Evolutionary conservation across 2,329 filamentous ascomycete species (phyloP).

Genomic region (Calonectria henricotiae): DNA sequence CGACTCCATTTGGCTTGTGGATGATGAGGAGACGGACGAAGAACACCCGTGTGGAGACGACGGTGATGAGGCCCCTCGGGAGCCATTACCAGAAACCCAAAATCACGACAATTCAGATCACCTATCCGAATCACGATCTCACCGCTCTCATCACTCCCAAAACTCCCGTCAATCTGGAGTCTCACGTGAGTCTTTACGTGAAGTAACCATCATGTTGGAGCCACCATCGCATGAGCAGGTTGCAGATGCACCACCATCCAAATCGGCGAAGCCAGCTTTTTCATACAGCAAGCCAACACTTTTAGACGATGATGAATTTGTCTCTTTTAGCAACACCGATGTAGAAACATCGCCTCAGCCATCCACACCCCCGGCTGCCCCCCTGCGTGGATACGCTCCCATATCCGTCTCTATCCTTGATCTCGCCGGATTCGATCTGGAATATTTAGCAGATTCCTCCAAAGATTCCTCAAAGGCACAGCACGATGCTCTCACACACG

Average conservation of each 20-base stretch:
- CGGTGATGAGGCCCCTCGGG: conserved; percentile 36
- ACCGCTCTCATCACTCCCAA: conserved; percentile 16
- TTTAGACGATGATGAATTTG: conserved; percentile 46
- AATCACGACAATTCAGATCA: conserved; percentile 21
- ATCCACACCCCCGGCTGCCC: conserved; percentile 12
- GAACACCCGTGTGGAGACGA: conserved; percentile 9
- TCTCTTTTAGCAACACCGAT: conserved; percentile 26
- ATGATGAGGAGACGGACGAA: conserved; percentile 52
- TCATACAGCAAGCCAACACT: conserved; percentile 44
- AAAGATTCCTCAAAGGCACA: conserved; percentile 4
- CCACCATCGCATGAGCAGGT: conserved; percentile 34
- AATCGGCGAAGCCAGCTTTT: conserved; percentile 38
- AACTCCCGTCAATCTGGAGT: conserved; percentile 22
- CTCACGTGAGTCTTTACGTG: conserved; percentile 4
- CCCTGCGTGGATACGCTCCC: conserved; percentile 44
- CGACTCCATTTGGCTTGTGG: conserved; percentile 53
- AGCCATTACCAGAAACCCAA: conserved; percentile 3
- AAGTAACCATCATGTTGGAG: conserved; percentile 43
- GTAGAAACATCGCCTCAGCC: conserved; percentile 23
- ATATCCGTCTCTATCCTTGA: conserved; percentile 45
- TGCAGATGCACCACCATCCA: conserved; percentile 37
- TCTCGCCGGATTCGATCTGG: conserved; percentile 37
- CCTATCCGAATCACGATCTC: conserved; percentile 32
- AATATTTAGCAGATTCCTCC: conserved; percentile 21
- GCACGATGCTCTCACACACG: background rate